These are phyloP conservation scores for Bathelium albidoporum DNA, from an alignment of 495 filamentous ascomycete species.

Conservation along the genomic window DNA sequence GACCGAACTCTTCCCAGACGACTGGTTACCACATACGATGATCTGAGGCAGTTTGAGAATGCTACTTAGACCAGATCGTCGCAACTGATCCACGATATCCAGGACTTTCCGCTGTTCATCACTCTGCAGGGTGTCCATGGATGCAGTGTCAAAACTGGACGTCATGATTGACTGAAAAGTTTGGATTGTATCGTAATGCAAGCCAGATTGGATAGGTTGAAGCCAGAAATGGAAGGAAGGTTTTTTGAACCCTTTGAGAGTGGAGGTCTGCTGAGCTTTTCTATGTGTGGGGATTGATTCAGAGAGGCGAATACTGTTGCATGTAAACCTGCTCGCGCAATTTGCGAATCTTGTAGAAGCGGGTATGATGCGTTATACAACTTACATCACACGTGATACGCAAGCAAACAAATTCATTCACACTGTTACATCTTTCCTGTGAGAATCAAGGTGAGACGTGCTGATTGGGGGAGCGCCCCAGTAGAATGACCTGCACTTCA, in stretches of 20 bases:
- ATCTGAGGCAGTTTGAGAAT: conserved; percentile 57
- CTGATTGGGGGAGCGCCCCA: no score
- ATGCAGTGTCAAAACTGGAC: conserved; percentile 13
- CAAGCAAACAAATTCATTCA: no score
- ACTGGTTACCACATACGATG: conserved; percentile 65
- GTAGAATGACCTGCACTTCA: no score
- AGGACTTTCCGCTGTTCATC: conserved; percentile 32
- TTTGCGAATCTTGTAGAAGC: no score
- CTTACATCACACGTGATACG: no score
- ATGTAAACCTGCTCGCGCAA: no score
- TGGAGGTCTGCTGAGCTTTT: neutral
- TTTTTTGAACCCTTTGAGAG: neutral
- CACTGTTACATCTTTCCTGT: no score
- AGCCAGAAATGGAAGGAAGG: neutral
- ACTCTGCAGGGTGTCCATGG: conserved; percentile 24
- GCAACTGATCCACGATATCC: conserved; percentile 49
- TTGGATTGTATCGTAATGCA: neutral
- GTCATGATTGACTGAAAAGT: neutral
- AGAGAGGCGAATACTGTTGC: no score
- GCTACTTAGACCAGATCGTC: conserved; percentile 42
- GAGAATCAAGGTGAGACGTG: no score
- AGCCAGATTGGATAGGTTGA: neutral
- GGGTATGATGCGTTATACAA: no score
- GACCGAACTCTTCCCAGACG: conserved; percentile 63
- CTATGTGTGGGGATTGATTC: no score